A percentile compares a stretch with the other conserved stretches of the same genome.
Evolutionary conservation across 352 stramenopile species (phyloP).

Genomic region (Globisporangium cystogenes): DNA sequence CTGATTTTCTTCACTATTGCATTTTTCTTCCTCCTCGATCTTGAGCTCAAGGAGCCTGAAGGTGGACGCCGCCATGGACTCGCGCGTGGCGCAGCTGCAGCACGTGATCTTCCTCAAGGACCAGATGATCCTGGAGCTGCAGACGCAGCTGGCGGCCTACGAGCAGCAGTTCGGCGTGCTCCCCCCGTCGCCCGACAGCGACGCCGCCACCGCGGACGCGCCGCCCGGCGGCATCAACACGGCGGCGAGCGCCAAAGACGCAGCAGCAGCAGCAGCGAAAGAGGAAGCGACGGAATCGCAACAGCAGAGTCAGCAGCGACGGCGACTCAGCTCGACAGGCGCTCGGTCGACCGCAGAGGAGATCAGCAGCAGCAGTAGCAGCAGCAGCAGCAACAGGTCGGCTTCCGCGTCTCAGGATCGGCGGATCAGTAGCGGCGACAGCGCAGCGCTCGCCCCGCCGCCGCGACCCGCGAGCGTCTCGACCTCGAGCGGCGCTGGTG

Average conservation of each 20-base stretch:
- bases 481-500: slow-evolving; percentile 7
- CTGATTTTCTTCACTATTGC: not conserved
- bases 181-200: slow-evolving; percentile 21
- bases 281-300: not conserved
- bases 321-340: not conserved
- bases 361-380: not conserved
- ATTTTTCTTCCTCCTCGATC: not conserved
- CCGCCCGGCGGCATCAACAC: slow-evolving; percentile 14
- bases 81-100: slow-evolving; percentile 59
- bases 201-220: not conserved
- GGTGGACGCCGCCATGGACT: slow-evolving; percentile 30
- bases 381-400: not conserved
- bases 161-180: slow-evolving; percentile 42
- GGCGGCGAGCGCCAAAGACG: slow-evolving; percentile 6
- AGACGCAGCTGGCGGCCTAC: slow-evolving; percentile 66
- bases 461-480: slow-evolving; percentile 14
- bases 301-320: not conserved
- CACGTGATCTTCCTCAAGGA: slow-evolving; percentile 84
- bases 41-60: not conserved
- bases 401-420: too few relatives aligned
- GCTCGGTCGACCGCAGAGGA: not conserved
- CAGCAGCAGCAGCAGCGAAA: slow-evolving; percentile 4
- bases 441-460: not conserved
- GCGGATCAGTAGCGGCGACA: not conserved
- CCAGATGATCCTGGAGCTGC: slow-evolving; percentile 74